These are phyloP conservation scores for Leucocoprinus birnbaumii DNA, from an alignment of 768 basidiomycete species.

Conservation along the genomic window DNA sequence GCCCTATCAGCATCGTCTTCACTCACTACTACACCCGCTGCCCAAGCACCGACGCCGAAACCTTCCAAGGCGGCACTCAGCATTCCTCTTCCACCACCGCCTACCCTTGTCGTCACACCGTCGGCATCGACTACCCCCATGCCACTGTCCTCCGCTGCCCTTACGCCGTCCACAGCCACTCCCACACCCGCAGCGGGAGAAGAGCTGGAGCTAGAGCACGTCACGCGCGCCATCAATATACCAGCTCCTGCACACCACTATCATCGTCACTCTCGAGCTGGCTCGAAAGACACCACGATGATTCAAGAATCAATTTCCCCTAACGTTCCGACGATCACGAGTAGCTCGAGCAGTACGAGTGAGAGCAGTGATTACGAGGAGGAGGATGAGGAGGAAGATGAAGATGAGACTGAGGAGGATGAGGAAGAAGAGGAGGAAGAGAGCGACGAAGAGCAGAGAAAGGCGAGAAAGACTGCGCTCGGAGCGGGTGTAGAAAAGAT, in stretches of 20 bases:
- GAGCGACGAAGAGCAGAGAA: conserved; percentile 25
- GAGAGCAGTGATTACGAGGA: conserved; percentile 13
- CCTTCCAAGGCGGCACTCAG: no score
- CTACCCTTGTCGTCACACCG: background rate
- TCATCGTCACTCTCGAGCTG: conserved; percentile 8
- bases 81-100: no score
- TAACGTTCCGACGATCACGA: conserved; percentile 17
- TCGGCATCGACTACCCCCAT: background rate
- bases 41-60: no score
- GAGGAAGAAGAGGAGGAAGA: conserved; percentile 23
- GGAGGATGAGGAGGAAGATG: conserved; percentile 17
- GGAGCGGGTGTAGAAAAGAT: conserved; percentile 53
- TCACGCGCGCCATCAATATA: conserved; percentile 29
- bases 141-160: background rate
- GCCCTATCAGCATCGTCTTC: conserved; percentile 1
- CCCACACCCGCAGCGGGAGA: conserved; percentile 10
- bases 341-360: conserved; percentile 16
- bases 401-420: conserved; percentile 17
- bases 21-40: background rate
- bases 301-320: no score
- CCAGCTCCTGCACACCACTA: conserved; percentile 30
- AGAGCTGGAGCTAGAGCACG: conserved; percentile 22
- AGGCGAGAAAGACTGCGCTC: conserved; percentile 28
- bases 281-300: conserved; percentile 1
- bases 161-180: background rate